phyloP scores from a whole-genome alignment of 192 early-diverging fungal species.

The Pilobolus umbonatus region DNA sequence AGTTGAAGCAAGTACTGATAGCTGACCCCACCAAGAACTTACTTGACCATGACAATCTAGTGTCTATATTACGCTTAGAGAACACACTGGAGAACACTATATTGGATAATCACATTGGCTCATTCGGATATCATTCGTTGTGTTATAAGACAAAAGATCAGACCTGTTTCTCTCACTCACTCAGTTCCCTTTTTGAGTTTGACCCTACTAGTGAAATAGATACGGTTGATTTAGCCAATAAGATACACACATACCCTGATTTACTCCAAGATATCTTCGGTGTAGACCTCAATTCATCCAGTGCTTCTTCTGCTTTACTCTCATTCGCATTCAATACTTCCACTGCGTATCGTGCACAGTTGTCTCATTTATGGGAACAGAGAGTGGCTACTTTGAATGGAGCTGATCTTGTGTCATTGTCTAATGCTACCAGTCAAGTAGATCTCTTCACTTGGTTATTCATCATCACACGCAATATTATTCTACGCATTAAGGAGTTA shows the following conservation, averaged over 20 bases:
- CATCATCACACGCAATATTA: slow-evolving; percentile 48
- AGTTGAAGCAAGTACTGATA: slow-evolving; percentile 56
- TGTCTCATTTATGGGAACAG: slow-evolving; percentile 48
- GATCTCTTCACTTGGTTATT: slow-evolving; percentile 50
- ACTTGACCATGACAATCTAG: slow-evolving; percentile 37
- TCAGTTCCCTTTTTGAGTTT: background rate
- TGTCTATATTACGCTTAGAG: slow-evolving; percentile 40
- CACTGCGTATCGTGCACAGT: slow-evolving; percentile 31
- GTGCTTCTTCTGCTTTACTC: slow-evolving; percentile 25
- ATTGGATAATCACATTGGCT: slow-evolving; percentile 19
- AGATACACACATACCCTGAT: slow-evolving; percentile 16
- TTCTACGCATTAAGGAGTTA: slow-evolving; percentile 57
- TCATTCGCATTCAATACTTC: slow-evolving; percentile 53
- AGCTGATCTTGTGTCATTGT: slow-evolving; percentile 37
- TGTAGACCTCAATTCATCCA: slow-evolving; percentile 2
- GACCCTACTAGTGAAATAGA: background rate
- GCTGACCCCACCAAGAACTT: slow-evolving; percentile 38
- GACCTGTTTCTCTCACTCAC: slow-evolving; percentile 18
- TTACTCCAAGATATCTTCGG: slow-evolving; percentile 6
- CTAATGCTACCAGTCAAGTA: slow-evolving; percentile 35
- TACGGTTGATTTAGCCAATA: background rate
- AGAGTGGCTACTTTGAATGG: slow-evolving; percentile 43
- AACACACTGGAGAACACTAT: slow-evolving; percentile 32
- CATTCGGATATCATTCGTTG: slow-evolving; percentile 16
- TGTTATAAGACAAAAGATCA: slow-evolving; percentile 28